A percentile compares a stretch with the other conserved stretches of the same genome.
These are phyloP conservation scores for Termitomyces sp. DNA, from an alignment of 1,284 basidiomycete genomes.

Conservation along the genomic window DNA sequence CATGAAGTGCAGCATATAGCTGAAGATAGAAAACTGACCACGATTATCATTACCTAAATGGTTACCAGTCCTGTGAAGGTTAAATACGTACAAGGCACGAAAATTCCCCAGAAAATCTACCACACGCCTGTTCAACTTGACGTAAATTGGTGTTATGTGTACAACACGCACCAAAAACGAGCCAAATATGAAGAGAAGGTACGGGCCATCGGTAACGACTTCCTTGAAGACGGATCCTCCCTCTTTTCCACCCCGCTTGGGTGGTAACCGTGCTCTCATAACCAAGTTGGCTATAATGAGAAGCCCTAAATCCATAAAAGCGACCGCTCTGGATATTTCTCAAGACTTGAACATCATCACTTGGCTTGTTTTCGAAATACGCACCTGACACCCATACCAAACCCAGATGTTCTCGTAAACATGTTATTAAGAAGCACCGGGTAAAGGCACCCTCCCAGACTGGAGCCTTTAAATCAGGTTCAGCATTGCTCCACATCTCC, in stretches of 20 bases:
- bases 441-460: slow-evolving; percentile 40
- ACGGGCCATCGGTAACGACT: slow-evolving; percentile 28
- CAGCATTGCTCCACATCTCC: not conserved
- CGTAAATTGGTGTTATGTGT: not conserved
- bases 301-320: slow-evolving; percentile 30
- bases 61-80: not conserved
- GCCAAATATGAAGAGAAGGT: slow-evolving; percentile 25
- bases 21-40: slow-evolving; percentile 39
- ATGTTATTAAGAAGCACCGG: slow-evolving; percentile 45
- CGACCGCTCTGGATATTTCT: slow-evolving; percentile 26
- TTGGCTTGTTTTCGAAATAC: slow-evolving; percentile 1
- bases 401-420: slow-evolving; percentile 28
- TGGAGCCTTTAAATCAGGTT: slow-evolving; percentile 26
- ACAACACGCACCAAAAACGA: slow-evolving; percentile 21
- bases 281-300: slow-evolving; percentile 32
- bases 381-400: slow-evolving; percentile 35
- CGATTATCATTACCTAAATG: not conserved
- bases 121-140: not conserved
- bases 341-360: not conserved
- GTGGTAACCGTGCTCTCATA: slow-evolving; percentile 32
- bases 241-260: slow-evolving; percentile 19
- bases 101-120: slow-evolving; percentile 34
- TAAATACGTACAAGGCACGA: slow-evolving; percentile 30
- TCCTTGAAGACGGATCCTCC: slow-evolving; percentile 20
- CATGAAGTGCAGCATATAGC: slow-evolving; percentile 33